Conservation (phyloP, 805 yeast genomes). For the Cyberlindnera galapagoensis region DNA sequence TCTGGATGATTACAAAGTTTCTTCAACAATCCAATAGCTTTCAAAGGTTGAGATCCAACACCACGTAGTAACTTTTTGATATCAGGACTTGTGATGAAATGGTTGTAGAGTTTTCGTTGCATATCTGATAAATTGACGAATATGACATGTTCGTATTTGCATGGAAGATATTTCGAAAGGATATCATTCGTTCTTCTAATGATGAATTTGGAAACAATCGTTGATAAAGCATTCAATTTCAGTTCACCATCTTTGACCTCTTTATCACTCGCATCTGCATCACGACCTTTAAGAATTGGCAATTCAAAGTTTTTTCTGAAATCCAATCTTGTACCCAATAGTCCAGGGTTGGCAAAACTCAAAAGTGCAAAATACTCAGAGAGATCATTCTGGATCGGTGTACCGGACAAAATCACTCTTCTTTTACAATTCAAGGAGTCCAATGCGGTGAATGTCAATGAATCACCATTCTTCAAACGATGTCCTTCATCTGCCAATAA, state of each 20-base stretch:
- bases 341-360: slow-evolving; percentile 91
- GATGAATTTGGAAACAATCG: slow-evolving; percentile 79
- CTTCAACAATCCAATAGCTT: slow-evolving; percentile 82
- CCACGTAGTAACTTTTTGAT: slow-evolving; percentile 62
- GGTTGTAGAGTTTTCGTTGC: slow-evolving; percentile 64
- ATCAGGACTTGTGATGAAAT: slow-evolving; percentile 74
- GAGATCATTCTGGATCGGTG: slow-evolving; percentile 94
- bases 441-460: slow-evolving; percentile 82
- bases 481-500: slow-evolving; percentile 86
- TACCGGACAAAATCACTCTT: slow-evolving; percentile 89
- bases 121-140: slow-evolving; percentile 78
- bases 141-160: slow-evolving; percentile 95
- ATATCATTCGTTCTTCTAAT: slow-evolving; percentile 95
- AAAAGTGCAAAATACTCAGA: slow-evolving; percentile 89
- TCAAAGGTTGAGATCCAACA: slow-evolving; percentile 73
- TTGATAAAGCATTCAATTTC: slow-evolving; percentile 64
- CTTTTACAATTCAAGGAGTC: slow-evolving; percentile 80
- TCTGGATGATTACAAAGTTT: slow-evolving; percentile 95
- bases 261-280: slow-evolving; percentile 78
- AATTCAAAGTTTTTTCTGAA: slow-evolving; percentile 81
- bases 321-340: slow-evolving; percentile 76
- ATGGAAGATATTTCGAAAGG: slow-evolving; percentile 86
- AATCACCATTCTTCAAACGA: slow-evolving; percentile 81
- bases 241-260: slow-evolving; percentile 65
- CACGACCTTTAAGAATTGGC: slow-evolving; percentile 78